Evolutionary conservation across 1,284 basidiomycete genomes (phyloP).

Genomic region (Ceraceosorus bombacis): DNA sequence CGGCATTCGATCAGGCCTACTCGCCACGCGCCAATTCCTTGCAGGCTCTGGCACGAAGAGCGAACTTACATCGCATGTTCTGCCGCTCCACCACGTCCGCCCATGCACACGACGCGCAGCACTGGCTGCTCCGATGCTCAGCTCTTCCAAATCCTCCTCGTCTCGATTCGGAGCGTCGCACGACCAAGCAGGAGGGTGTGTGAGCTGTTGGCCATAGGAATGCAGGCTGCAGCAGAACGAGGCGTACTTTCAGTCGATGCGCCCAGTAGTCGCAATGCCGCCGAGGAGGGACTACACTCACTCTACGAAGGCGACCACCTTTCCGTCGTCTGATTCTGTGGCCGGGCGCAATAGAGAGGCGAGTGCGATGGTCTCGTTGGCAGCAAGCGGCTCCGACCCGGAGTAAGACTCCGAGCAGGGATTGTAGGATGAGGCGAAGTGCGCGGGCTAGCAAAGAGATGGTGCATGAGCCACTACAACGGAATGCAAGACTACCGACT

Average conservation of each 20-base stretch:
- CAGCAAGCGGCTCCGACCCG: conserved; percentile 53
- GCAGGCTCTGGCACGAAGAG: too few species aligned
- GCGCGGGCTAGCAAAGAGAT: conserved; percentile 4
- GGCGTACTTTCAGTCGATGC: too few species aligned
- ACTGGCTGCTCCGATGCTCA: conserved; percentile 62
- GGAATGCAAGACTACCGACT: not conserved
- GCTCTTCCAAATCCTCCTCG: conserved; percentile 73
- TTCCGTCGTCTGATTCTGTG: conserved; percentile 51
- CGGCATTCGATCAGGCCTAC: too few species aligned
- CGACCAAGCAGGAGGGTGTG: conserved; percentile 66
- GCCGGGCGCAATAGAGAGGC: conserved; percentile 58
- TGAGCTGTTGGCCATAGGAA: conserved; percentile 58
- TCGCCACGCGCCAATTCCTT: too few species aligned
- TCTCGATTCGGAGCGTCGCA: conserved; percentile 64
- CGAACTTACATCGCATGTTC: conserved; percentile 56
- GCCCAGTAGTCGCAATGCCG: too few species aligned
- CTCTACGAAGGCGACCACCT: conserved; percentile 63
- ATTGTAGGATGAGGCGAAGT: conserved; percentile 56
- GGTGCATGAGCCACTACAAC: not conserved
- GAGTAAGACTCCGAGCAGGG: conserved; percentile 26
- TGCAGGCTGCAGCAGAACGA: conserved; percentile 52
- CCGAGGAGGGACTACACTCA: not conserved
- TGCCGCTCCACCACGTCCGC: conserved; percentile 57
- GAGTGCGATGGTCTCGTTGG: conserved; percentile 67
- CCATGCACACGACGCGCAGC: conserved; percentile 60